phyloP scores from a whole-genome alignment of 805 yeast species.

The Pichia kluyveri region DNA sequence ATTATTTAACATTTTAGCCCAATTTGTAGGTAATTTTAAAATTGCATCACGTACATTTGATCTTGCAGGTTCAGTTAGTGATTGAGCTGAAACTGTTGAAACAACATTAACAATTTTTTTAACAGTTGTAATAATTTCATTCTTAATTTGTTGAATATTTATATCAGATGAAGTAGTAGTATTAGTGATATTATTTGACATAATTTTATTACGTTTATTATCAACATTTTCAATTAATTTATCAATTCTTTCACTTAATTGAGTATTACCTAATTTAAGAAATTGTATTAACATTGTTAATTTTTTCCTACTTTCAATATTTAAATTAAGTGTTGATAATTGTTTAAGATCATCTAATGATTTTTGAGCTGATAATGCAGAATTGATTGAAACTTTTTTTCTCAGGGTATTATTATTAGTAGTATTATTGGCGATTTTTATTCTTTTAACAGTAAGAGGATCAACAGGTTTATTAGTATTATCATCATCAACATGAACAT shows the following conservation, averaged over 20 bases:
- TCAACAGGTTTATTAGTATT: no score
- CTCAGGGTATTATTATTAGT: not conserved
- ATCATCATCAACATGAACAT: no score
- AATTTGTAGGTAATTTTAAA: constrained; percentile 61
- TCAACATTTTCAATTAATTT: constrained; percentile 32
- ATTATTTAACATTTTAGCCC: constrained; percentile 37
- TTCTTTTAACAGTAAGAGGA: no score
- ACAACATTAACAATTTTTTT: constrained; percentile 81
- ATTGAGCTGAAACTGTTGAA: constrained; percentile 72
- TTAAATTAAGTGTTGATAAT: constrained; percentile 25
- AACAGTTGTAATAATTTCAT: constrained; percentile 82
- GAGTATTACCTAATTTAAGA: constrained; percentile 71
- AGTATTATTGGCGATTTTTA: not conserved
- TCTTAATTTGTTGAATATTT: constrained; percentile 44
- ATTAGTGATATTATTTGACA: not conserved
- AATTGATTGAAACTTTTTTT: constrained; percentile 22
- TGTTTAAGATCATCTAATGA: constrained; percentile 27
- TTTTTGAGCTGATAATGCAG: constrained; percentile 23
- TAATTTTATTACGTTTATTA: constrained; percentile 13
- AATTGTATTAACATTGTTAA: constrained; percentile 73
- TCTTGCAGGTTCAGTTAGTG: constrained; percentile 71
- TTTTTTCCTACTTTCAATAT: constrained; percentile 64
- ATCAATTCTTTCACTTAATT: constrained; percentile 57
- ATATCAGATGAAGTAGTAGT: constrained; percentile 9
- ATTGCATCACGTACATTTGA: constrained; percentile 72